Conservation (phyloP, 73 alveolate genomes). For the Tetrahymena elliotti region DNA sequence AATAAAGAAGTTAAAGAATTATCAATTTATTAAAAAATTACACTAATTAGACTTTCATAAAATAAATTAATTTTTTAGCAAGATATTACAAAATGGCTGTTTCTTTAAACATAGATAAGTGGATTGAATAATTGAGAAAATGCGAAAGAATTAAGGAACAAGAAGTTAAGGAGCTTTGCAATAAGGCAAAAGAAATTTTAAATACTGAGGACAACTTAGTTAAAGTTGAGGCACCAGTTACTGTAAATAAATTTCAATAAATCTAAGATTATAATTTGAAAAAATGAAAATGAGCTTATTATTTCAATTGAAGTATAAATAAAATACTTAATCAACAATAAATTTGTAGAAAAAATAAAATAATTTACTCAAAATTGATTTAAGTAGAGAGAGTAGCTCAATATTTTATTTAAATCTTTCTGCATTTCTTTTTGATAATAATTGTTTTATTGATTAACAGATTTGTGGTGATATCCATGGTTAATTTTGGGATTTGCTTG, state of each 20-base stretch:
- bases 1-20: background rate
- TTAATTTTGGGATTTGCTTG: conserved; percentile 77
- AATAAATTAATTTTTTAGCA: background rate
- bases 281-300: background rate
- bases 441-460: background rate
- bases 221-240: conserved; percentile 70
- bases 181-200: conserved; percentile 81
- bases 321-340: too few species aligned
- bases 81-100: background rate
- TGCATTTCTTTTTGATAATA: too few species aligned
- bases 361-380: too few species aligned
- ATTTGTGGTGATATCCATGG: conserved; percentile 82
- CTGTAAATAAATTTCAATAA: conserved; percentile 45
- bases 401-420: too few species aligned
- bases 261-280: background rate
- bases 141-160: conserved; percentile 61
- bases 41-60: background rate
- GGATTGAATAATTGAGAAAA: conserved; percentile 57
- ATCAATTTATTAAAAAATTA: background rate
- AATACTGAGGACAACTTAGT: conserved; percentile 50
- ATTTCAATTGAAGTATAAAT: too few species aligned
- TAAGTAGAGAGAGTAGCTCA: too few species aligned
- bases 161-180: conserved; percentile 73
- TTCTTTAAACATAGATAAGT: conserved; percentile 44
- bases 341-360: too few species aligned